Percentiles rank a stretch among this genome's conserved stretches.
Evolutionary conservation across 805 yeast species (phyloP).

Genomic region (Ogataea paradorogensis): DNA sequence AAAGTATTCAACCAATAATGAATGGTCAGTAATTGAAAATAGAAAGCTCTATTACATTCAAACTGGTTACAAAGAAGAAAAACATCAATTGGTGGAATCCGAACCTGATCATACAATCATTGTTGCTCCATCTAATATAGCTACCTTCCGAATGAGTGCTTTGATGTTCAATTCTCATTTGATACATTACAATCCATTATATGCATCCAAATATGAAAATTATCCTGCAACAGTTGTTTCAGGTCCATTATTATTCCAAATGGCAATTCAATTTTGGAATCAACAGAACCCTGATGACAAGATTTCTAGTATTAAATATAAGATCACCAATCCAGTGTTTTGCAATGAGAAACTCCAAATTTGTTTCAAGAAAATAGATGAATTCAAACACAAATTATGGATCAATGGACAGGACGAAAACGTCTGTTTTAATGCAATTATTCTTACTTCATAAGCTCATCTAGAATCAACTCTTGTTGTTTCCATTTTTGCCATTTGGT

Average conservation of each 20-base stretch:
- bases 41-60: constrained; percentile 64
- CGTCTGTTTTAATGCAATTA: constrained; percentile 19
- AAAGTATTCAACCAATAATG: constrained; percentile 33
- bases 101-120: constrained; percentile 26
- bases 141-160: constrained; percentile 64
- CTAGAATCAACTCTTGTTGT: constrained; percentile 23
- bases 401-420: constrained; percentile 16
- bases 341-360: constrained; percentile 37
- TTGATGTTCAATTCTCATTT: constrained; percentile 80
- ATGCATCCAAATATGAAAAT: constrained; percentile 53
- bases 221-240: constrained; percentile 65
- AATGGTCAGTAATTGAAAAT: constrained; percentile 43
- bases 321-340: constrained; percentile 49
- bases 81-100: not conserved
- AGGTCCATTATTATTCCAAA: constrained; percentile 74
- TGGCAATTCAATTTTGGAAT: constrained; percentile 49
- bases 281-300: constrained; percentile 5
- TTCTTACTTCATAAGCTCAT: constrained; percentile 5
- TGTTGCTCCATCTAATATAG: constrained; percentile 39
- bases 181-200: constrained; percentile 68
- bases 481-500: constrained; percentile 46
- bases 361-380: constrained; percentile 16
- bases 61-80: constrained; percentile 24
- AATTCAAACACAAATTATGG: constrained; percentile 26
- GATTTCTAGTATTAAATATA: constrained; percentile 42